Evolutionary conservation across 345 rosid genomes (phyloP).

Genomic region (Gossypium turneri): DNA sequence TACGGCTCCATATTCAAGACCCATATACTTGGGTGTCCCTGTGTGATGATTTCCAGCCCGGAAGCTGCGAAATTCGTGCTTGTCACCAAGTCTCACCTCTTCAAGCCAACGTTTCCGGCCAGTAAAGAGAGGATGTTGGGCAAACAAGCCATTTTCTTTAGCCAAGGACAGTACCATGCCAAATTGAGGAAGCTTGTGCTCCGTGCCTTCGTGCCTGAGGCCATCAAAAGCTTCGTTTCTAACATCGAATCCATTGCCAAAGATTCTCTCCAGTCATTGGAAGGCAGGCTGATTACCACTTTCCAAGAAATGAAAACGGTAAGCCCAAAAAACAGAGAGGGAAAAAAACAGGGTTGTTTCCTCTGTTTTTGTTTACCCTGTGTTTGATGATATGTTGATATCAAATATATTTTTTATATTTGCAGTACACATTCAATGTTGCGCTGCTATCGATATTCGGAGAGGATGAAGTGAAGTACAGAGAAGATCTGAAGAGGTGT

Average conservation of each 20-base stretch:
- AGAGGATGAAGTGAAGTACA: slow-evolving; percentile 53
- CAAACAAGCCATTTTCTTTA: slow-evolving; percentile 80
- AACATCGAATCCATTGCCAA: slow-evolving; percentile 56
- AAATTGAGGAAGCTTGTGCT: slow-evolving; percentile 78
- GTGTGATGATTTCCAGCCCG: slow-evolving; percentile 87
- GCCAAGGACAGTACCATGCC: slow-evolving; percentile 79
- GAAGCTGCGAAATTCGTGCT: slow-evolving; percentile 84
- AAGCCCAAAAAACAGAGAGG: slow-evolving; percentile 24
- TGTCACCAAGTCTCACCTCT: slow-evolving; percentile 58
- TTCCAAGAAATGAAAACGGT: slow-evolving; percentile 87
- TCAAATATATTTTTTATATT: neutral
- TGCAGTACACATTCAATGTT: slow-evolving; percentile 85
- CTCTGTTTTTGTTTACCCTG: slow-evolving; percentile 26
- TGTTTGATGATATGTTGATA: neutral
- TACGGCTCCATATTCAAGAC: slow-evolving; percentile 79
- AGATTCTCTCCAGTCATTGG: slow-evolving; percentile 39
- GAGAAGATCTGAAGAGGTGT: slow-evolving; percentile 81
- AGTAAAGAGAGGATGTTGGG: slow-evolving; percentile 91
- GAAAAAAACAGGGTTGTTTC: slow-evolving; percentile 20
- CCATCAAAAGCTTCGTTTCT: slow-evolving; percentile 45
- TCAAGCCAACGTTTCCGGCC: slow-evolving; percentile 87
- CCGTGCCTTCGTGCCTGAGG: slow-evolving; percentile 66
- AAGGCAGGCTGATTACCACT: slow-evolving; percentile 53
- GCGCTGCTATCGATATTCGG: slow-evolving; percentile 79
- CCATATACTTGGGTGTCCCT: slow-evolving; percentile 80